A percentile compares a stretch with the other conserved stretches of the same genome.
phyloP scores from a whole-genome alignment of 2,329 filamentous ascomycete genomes.

The Fusarium siculi region DNA sequence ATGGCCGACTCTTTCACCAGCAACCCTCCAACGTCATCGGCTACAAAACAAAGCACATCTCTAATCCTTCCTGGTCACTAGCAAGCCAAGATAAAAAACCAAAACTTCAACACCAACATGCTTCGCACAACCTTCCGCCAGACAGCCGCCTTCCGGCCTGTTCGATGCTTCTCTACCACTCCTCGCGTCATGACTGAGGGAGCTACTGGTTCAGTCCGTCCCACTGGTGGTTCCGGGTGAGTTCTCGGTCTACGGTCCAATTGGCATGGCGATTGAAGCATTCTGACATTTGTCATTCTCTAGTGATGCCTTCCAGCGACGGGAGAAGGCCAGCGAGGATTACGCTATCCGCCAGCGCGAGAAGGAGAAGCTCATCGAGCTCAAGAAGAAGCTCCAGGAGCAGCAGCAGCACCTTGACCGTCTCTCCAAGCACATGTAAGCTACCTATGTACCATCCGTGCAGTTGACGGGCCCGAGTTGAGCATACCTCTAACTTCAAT shows the following conservation, averaged over 20 bases:
- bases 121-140: constrained; percentile 72
- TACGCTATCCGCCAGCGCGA: constrained; percentile 87
- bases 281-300: constrained; percentile 4
- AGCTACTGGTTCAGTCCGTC: constrained; percentile 72
- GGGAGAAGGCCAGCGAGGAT: constrained; percentile 88
- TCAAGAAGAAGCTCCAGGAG: constrained; percentile 78
- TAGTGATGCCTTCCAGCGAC: constrained; percentile 92
- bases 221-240: constrained; percentile 64
- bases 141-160: constrained; percentile 64
- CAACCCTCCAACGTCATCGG: constrained; percentile 43
- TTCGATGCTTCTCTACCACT: constrained; percentile 71
- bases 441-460: constrained; percentile 13
- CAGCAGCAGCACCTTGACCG: constrained; percentile 87
- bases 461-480: background rate
- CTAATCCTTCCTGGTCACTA: constrained; percentile 10
- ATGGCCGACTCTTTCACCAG: constrained; percentile 35
- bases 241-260: constrained; percentile 44
- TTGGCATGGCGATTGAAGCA: constrained; percentile 1
- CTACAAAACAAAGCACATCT: constrained; percentile 35
- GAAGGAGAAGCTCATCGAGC: constrained; percentile 84
- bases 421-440: constrained; percentile 88
- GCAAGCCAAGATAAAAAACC: constrained; percentile 16
- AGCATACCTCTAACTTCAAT: constrained; percentile 21
- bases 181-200: constrained; percentile 73
- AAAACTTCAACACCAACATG: constrained; percentile 60